Base-by-base conservation (phyloP, 805 yeast species). In the Komagataella ulmi region DNA sequence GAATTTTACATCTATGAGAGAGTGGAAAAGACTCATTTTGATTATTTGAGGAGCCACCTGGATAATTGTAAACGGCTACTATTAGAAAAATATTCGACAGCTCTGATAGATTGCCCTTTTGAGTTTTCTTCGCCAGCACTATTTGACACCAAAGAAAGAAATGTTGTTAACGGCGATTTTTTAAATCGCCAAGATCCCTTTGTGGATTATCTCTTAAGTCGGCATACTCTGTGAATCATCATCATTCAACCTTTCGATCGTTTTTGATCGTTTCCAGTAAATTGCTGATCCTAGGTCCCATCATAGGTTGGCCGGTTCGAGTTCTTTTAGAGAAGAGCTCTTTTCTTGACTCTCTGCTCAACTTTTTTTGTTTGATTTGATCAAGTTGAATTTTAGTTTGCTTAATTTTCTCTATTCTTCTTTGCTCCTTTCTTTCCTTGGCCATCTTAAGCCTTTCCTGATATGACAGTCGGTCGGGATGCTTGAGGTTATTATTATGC, bases 281-380 rank as follows among this genome's bases (percentile, higher is more conserved):
- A 58, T 80, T 78, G 52, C 80, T 83, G 53, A 90, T 87, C 65
- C 95, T 78, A 14, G 96, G 95, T 0, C 88, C 96, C 91, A 90
- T 87, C 47, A 79, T 66, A 2, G 97, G 97, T 64, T 90, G 98
- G 0, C 98, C 98, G 3, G 70, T 62, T 58, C 73, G 72, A 1
- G 96, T 90, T 55, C 71, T 81, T 6, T 75, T 71, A 7, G 72
- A 67, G 50, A 82, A 57, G 19, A 59, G 63, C 44, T 59, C 59
- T 24, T 74, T 69, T 57, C 74, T 76, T 40, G 58, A 68, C 61
- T 70, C 76, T 58, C 76, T 67, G 46, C 60, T 69, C 60, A 65
- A 72, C 54, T 69, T 78, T 60, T 64, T 63, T 58, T 60, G 66
- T 46, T 70, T 70, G 54, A 69, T 61, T 53, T 56, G 54, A 6